Base-by-base conservation (phyloP, 192 early-diverging fungal species). In the Coemansia sp. region DNA sequence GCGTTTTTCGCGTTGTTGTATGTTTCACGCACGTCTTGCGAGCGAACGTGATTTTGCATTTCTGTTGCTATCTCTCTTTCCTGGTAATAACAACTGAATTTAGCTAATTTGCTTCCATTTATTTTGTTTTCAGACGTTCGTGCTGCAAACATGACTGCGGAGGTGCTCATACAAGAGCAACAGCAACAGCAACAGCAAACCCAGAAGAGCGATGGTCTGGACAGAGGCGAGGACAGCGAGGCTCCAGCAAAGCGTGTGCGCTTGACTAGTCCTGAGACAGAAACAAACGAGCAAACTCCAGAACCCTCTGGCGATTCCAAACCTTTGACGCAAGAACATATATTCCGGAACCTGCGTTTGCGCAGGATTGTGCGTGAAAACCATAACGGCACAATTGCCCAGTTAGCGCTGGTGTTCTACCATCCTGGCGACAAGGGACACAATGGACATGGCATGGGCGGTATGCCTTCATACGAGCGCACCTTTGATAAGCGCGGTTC, bases 341-440 rank as follows among this genome's bases (percentile, higher is more conserved):
- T 92, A 40, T 92, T 95, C 74, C 51, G 65, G 15, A 93, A 93
- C 74, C 73, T 94, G 63, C 84, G 91, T 18, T 85, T 96, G 42
- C 88, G 92, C 10, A 86, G 95, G 46, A 93, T 97, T 61, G 87
- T 95, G 41, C 92, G 93, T 61, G 95, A 97, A 75, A 97, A 97
- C 74, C 95, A 97, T 68, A 90, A 86, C 54, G 69, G 76, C 40
- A 86, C 89, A 9, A 87, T 97, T 57, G 84, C 90, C 21, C 89
- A 93, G 60, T 71, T 95, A 8, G 77, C 87, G 0, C 91, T 95
- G 47, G 90, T 90, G 73, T 86, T 91, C 71, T 89, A 93, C 71
- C 85, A 82, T 15, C 85, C 73, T 9, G 57, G 65, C 36, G 74
- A 83, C 59, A 40, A 18, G 8, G 69, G 73, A 6, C 61, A 63